Evolutionary conservation across 352 stramenopile species (phyloP), one percentile per base, ranked within the genome.

Genomic region (Phytophthora kernoviae): DNA sequence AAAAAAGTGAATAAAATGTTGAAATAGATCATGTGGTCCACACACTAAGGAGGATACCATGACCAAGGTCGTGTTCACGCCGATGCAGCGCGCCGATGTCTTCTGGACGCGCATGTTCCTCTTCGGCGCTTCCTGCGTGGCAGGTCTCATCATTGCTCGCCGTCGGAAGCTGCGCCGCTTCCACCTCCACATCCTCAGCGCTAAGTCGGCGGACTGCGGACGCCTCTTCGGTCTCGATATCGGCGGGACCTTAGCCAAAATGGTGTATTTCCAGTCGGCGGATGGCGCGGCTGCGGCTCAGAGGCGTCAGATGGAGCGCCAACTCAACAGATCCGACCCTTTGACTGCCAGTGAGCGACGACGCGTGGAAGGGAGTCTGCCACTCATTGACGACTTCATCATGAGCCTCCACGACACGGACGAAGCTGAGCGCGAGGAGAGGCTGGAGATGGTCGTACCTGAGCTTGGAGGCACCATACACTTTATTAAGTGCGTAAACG

Each of bases 181-280:
- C 55, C 81, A 93, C 49, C 48, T 81, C 44, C 81, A 88, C 58
- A 81, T 93, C 43, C 65, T 93, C 39, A 81, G 79, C 44, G 62
- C 76, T 52, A 90, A 90, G 58, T 72, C 72, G 40, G 72, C 84
- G 51, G 84, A 93, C 62, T 85, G 84, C 26, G 84, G 78, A 36
- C 72, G 69, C 42, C 80, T 77, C 47, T 98, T 98, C 63, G 94
- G 90, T 27, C 85, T 98, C 58, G 94, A 98, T 68, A 94, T 98
- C 42, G 94, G 94, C 54, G 94, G 94, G 42, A 96, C 90, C 42
- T 70, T 98, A 44, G 84, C 84, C 43, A 98, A 98, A 68, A 79
- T 98, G 45, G 91, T 98, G 34, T 98, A 97, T 75, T 97, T 98
- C 68, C 85, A 98, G 75, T 88, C 89, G 17, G 52, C 46, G 47